Conservation (phyloP, 768 basidiomycete genomes). For the Cyathus striatus region DNA sequence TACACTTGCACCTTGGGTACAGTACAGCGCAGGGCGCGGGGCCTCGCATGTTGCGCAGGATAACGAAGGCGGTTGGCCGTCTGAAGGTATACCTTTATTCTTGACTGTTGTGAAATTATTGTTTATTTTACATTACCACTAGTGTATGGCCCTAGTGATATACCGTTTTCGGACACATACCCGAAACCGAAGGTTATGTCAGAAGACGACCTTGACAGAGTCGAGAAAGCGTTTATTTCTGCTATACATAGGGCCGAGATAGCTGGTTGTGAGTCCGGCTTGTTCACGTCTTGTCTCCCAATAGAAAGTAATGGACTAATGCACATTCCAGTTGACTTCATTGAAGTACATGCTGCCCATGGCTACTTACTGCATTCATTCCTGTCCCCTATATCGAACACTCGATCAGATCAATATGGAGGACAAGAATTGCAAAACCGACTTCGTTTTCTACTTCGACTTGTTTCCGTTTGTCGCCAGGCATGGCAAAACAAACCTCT, state of each 20-base stretch:
- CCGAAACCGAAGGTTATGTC: slow-evolving; percentile 58
- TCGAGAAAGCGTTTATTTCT: slow-evolving; percentile 58
- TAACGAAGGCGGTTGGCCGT: slow-evolving; percentile 68
- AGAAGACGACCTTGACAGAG: slow-evolving; percentile 42
- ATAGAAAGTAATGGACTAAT: no score
- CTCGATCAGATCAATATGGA: slow-evolving; percentile 66
- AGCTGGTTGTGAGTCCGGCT: slow-evolving; percentile 49
- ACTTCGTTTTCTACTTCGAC: slow-evolving; percentile 57
- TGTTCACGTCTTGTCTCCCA: no score
- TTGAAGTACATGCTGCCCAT: slow-evolving; percentile 72
- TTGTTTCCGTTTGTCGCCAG: slow-evolving; percentile 46
- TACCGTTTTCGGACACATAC: slow-evolving; percentile 49
- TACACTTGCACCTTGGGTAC: slow-evolving; percentile 66
- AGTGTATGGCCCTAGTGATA: slow-evolving; percentile 61
- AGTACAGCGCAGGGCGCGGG: slow-evolving; percentile 25
- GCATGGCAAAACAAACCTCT: slow-evolving; percentile 63
- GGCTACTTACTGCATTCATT: slow-evolving; percentile 66
- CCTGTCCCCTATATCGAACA: slow-evolving; percentile 71
- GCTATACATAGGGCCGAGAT: slow-evolving; percentile 50
- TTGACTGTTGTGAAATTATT: neutral
- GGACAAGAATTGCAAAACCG: slow-evolving; percentile 69
- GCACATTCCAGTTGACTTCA: slow-evolving; percentile 48
- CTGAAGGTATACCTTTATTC: slow-evolving; percentile 38
- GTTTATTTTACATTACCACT: neutral
- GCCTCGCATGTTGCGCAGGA: slow-evolving; percentile 29